Conservation (phyloP, 257 asterid species). For the Solanum etuberosum region DNA sequence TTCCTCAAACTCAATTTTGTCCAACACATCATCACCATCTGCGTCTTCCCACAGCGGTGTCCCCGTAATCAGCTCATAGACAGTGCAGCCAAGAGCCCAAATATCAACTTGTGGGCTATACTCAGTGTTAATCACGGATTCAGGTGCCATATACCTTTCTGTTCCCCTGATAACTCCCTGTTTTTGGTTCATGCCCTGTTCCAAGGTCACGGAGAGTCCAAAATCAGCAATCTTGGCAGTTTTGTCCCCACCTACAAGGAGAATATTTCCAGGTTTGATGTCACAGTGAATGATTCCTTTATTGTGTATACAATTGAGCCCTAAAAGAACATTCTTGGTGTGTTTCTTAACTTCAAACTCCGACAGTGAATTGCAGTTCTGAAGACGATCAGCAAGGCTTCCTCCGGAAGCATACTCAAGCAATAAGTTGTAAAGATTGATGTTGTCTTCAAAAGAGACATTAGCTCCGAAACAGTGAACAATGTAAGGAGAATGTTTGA, state of each 20-base stretch:
- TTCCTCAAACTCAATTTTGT: background rate
- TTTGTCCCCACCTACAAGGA: background rate
- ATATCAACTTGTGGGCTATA: background rate
- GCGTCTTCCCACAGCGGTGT: background rate
- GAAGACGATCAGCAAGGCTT: too few relatives aligned
- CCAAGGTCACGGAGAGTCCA: background rate
- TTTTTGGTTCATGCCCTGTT: background rate
- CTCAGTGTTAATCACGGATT: background rate
- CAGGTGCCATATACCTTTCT: background rate
- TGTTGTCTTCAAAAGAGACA: too few relatives aligned
- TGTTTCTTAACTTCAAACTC: too few relatives aligned
- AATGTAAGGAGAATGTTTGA: too few relatives aligned
- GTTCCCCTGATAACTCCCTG: background rate
- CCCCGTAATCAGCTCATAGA: background rate
- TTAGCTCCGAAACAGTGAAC: too few relatives aligned
- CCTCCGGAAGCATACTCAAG: too few relatives aligned
- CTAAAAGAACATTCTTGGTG: too few relatives aligned
- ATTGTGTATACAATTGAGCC: too few relatives aligned
- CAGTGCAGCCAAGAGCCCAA: conserved; percentile 8
- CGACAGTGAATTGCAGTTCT: too few relatives aligned
- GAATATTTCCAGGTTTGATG: conserved; percentile 4
- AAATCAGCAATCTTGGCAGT: conserved; percentile 1
- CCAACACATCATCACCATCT: background rate
- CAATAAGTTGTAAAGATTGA: too few relatives aligned
- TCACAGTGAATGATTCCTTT: too few relatives aligned